A percentile compares a stretch with the other conserved stretches of the same genome.
phyloP scores from a whole-genome alignment of 495 filamentous ascomycete genomes.

The Aspergillus bertholletiae region DNA sequence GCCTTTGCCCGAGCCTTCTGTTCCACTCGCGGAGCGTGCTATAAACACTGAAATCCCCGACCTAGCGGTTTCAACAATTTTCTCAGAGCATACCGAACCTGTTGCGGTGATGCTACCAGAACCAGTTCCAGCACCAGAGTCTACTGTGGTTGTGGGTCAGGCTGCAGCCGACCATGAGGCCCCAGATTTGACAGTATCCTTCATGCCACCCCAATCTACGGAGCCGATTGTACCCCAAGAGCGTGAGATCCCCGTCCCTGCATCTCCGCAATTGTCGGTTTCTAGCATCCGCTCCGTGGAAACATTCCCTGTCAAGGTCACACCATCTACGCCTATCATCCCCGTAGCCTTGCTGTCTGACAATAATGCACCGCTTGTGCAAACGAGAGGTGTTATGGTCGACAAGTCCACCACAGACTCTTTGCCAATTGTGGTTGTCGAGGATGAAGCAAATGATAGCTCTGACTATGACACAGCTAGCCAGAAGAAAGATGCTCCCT shows the following conservation, averaged over 20 bases:
- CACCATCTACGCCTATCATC: slow-evolving; percentile 7
- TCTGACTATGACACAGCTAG: slow-evolving; percentile 32
- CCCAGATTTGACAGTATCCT: slow-evolving; percentile 29
- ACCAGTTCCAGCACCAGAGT: background rate
- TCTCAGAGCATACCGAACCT: slow-evolving; percentile 42
- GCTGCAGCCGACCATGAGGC: slow-evolving; percentile 19
- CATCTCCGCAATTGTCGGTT: slow-evolving; percentile 23
- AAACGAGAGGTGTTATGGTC: slow-evolving; percentile 5
- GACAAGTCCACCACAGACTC: slow-evolving; percentile 17
- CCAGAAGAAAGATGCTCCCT: slow-evolving; percentile 38
- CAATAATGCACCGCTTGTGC: slow-evolving; percentile 1
- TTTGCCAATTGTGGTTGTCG: slow-evolving; percentile 38
- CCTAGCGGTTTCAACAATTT: slow-evolving; percentile 43
- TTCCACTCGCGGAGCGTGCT: slow-evolving; percentile 11
- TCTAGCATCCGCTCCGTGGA: slow-evolving; percentile 40
- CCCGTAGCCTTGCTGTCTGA: slow-evolving; percentile 19
- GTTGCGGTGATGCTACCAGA: slow-evolving; percentile 16
- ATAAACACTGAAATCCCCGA: slow-evolving; percentile 13
- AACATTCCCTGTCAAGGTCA: slow-evolving; percentile 29
- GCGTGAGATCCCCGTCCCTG: slow-evolving; percentile 12
- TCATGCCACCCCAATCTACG: slow-evolving; percentile 30
- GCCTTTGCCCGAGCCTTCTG: slow-evolving; percentile 23
- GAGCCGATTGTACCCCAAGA: slow-evolving; percentile 29
- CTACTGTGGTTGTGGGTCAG: background rate
- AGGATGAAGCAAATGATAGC: slow-evolving; percentile 52